Evolutionary conservation across 371 early-diverging fungal genomes (phyloP), one percentile per base, ranked within the genome.

Genomic region (Neoconidiobolus thromboides): DNA sequence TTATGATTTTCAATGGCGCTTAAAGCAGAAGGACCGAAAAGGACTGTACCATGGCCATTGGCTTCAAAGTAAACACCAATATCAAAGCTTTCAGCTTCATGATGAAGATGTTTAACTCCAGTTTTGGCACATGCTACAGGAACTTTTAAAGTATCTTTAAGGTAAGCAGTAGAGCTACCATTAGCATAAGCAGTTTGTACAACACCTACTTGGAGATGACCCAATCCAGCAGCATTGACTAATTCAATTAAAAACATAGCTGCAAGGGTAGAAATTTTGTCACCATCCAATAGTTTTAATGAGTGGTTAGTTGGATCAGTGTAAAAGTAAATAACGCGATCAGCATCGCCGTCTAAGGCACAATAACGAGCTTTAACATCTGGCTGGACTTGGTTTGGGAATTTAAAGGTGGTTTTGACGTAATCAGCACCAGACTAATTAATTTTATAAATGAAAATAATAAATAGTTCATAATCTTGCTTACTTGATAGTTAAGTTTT

Each of bases 61-160:
- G 98, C 98, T 73, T 99, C 99, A 85, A 99, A 99, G 78, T 98
- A 99, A 48, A 98, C 93, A 66, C 99, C 98, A 62, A 99, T 84
- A 71, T 93, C 96, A 73, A 88, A 99, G 63, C 89, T 83, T 67
- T 87, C 82, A 47, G 99, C 99, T 69, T 92, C 93, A 69, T 92
- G 95, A 65, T 98, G 96, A 69, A 99, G 80, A 75, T 99, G 93
- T 81, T 99, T 99, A 61, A 99, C 99, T 64, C 99, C 99, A 36
- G 99, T 99, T 44, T 87, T 78, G 1, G 92, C 93, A 68, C 88
- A 94, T 9, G 87, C 86, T 10, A 93, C 93, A 40, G 95, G 96
- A 26, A 96, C 87, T 67, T 86, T 76, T 77, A 94, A 74, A 14
- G 77, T 76, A 51, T 91, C 82, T 58, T 78, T 79, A 47, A 96